These are phyloP conservation scores for Oxytropis ochrocephala DNA, from an alignment of 306 rosid species.

Conservation along the genomic window DNA sequence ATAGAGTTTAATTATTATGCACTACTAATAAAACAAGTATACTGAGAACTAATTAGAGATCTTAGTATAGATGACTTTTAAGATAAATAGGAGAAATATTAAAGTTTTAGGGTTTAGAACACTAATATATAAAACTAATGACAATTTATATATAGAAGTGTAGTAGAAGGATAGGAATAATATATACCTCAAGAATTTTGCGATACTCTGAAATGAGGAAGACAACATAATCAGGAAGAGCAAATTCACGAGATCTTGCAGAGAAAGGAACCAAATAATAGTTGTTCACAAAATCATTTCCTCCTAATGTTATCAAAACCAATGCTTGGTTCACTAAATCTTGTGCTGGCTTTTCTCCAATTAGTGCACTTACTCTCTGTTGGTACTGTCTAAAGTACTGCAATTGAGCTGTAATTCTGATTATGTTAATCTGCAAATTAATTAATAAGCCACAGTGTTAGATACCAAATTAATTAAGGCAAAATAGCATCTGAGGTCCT, in stretches of 20 bases:
- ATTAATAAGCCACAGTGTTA: background rate
- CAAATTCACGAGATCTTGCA: slow-evolving; percentile 72
- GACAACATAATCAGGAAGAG: slow-evolving; percentile 70
- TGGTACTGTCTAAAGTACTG: slow-evolving; percentile 60
- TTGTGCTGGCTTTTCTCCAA: slow-evolving; percentile 46
- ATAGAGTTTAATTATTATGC: too few relatives aligned
- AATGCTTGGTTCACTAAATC: slow-evolving; percentile 51
- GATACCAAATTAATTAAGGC: background rate
- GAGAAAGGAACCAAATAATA: slow-evolving; percentile 71
- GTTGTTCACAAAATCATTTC: slow-evolving; percentile 89
- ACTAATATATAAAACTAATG: too few relatives aligned
- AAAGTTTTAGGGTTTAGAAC: too few relatives aligned
- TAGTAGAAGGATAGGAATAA: background rate
- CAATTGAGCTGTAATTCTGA: slow-evolving; percentile 48
- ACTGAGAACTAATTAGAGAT: too few relatives aligned
- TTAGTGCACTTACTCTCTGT: slow-evolving; percentile 44
- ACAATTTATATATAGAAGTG: too few relatives aligned
- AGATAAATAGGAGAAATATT: too few relatives aligned
- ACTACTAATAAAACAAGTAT: too few relatives aligned
- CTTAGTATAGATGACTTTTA: too few relatives aligned
- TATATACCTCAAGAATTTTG: slow-evolving; percentile 51
- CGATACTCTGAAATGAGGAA: slow-evolving; percentile 73
- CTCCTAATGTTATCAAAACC: slow-evolving; percentile 67
- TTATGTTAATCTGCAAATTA: slow-evolving; percentile 56
- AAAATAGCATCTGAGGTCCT: too few relatives aligned